A percentile compares a stretch with the other conserved stretches of the same genome.
phyloP scores from a whole-genome alignment of 495 filamentous ascomycete genomes.

The Ramalina intermedia region DNA sequence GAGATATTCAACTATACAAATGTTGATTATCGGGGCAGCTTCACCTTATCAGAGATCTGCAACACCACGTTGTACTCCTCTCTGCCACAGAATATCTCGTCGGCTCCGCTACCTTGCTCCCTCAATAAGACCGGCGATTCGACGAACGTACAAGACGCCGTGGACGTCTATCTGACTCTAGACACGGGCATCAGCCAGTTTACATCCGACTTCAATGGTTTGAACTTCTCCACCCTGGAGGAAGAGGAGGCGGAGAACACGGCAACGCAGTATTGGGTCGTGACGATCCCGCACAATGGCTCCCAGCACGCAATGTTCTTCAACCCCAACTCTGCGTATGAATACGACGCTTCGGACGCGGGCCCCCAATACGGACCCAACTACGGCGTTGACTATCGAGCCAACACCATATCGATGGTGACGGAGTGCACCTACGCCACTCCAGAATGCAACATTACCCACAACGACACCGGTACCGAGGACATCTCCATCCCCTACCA shows the following conservation, averaged over 20 bases:
- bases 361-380: not conserved
- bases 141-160: not conserved
- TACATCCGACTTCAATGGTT: not conserved
- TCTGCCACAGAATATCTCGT: constrained; percentile 2
- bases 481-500: constrained; percentile 6
- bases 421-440: constrained; percentile 4
- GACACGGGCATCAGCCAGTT: constrained; percentile 5
- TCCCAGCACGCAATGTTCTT: not conserved
- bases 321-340: not conserved
- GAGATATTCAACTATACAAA: no score
- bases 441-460: not conserved
- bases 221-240: not conserved
- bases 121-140: not conserved
- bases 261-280: constrained; percentile 2
- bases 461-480: not conserved
- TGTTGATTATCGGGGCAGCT: constrained; percentile 1
- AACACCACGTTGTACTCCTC: not conserved
- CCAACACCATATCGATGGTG: constrained; percentile 2
- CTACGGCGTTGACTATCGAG: constrained; percentile 4
- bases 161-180: constrained; percentile 2
- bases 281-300: not conserved
- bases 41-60: not conserved
- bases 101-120: constrained; percentile 3
- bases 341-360: not conserved
- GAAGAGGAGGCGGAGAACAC: not conserved